Percentiles rank a stretch among this genome's conserved stretches.
Conservation (phyloP, 148 eudicot genomes). For the Heliosperma pusillum region DNA sequence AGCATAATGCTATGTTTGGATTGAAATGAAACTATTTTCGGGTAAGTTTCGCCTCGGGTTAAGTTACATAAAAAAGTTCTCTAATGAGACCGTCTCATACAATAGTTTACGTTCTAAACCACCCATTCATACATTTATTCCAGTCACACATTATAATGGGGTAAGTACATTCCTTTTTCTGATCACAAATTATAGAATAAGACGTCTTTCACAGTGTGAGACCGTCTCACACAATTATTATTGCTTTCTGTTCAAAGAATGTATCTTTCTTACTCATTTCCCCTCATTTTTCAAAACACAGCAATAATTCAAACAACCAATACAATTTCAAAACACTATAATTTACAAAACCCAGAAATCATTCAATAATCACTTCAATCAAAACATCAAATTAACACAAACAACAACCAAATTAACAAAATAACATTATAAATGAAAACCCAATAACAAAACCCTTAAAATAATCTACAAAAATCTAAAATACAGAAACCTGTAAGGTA, state of each 20-base stretch:
- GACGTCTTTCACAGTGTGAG: too few relatives aligned
- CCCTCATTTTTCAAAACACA: not conserved
- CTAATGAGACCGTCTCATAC: too few relatives aligned
- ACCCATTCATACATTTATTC: too few relatives aligned
- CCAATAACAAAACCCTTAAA: not conserved
- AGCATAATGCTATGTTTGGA: too few relatives aligned
- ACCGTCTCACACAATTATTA: too few relatives aligned
- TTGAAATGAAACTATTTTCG: not conserved
- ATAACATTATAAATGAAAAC: not conserved
- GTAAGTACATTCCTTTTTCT: not conserved
- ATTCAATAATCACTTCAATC: not conserved
- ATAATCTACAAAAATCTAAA: not conserved
- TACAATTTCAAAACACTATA: too few relatives aligned
- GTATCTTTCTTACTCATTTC: not conserved
- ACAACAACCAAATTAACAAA: not conserved
- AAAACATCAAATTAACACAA: not conserved
- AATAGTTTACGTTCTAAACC: too few relatives aligned
- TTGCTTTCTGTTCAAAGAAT: not conserved
- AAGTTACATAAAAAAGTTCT: too few relatives aligned
- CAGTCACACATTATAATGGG: too few relatives aligned
- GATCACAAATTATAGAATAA: too few relatives aligned
- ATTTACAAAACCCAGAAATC: not conserved
- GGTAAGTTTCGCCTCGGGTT: too few relatives aligned
- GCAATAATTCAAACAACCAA: too few relatives aligned
- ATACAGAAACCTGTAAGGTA: conserved; percentile 12